Base-by-base conservation (phyloP, 768 basidiomycete genomes). In the Trametes punicea region DNA sequence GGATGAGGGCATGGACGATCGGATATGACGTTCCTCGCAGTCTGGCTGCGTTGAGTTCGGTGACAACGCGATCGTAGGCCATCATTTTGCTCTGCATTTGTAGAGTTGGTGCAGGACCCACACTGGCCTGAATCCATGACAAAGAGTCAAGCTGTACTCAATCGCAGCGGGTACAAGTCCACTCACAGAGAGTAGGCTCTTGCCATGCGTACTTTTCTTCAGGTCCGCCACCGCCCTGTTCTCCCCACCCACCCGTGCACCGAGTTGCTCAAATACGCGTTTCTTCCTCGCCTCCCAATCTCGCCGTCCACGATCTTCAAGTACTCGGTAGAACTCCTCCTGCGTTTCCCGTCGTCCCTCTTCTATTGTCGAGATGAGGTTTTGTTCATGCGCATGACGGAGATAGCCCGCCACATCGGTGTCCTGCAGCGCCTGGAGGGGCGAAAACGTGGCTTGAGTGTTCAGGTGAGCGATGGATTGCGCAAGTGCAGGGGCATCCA, bases 81-180 rank as follows among this genome's bases (percentile, higher is more conserved):
- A 98, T 92, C 94, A 98, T 94, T 72, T 90, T 91, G 71, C 81
- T 84, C 70, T 95, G 93, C 87, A 89, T 89, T 66, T 91, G 88
- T 36, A 90, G 69, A 13, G 79, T 83, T 20, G 86, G 71, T 56
- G 78, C 83, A 1, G 87, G 83, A 1, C 78, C 74, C 1, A 75
- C 71, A 51, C 74, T 74, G 40, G 77, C 67, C 74, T 79, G 46
- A 16, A 55, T 47, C 10, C 50, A 25, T 38, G 56, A 44, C 54
- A n/a, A n/a, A n/a, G n/a, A 47, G 38, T 46, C 20, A 51, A 27
- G 46, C 23, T 30, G 23, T 18, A 2, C 9, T n/a, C 20, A 2
- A 9, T 4, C 31, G 8, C 11, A 36, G 7, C 16, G 3, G 13
- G n/a, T 39, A 3, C 18, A 29, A 18, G 13, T 15, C n/a, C 13